Evolutionary conservation across 768 basidiomycete genomes (phyloP).

Genomic region (Termitomyces sp.): DNA sequence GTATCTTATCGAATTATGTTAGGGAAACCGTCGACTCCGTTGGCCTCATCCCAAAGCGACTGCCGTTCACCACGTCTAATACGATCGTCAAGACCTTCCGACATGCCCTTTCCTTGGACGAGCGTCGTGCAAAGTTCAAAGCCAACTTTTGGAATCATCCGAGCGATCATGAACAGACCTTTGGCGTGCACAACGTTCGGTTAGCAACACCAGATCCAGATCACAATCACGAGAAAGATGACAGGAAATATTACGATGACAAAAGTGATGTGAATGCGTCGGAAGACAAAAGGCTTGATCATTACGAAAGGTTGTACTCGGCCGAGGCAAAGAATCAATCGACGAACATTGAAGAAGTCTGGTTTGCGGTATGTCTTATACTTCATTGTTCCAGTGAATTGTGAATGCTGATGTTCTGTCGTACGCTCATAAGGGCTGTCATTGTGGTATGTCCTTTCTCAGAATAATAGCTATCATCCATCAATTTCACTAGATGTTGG

Average conservation of each 20-base stretch:
- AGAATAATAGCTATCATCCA: neutral
- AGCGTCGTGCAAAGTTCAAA: constrained; percentile 55
- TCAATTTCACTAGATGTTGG: constrained; percentile 37
- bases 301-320: constrained; percentile 28
- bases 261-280: neutral
- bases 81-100: constrained; percentile 53
- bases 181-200: constrained; percentile 16
- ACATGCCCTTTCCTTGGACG: constrained; percentile 62
- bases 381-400: neutral
- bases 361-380: constrained; percentile 47
- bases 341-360: constrained; percentile 57
- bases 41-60: constrained; percentile 43
- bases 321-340: constrained; percentile 6
- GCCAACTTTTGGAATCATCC: constrained; percentile 44
- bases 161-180: constrained; percentile 18
- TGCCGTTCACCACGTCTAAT: constrained; percentile 56
- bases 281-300: constrained; percentile 20
- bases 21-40: constrained; percentile 71
- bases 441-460: constrained; percentile 26
- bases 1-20: neutral
- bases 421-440: constrained; percentile 31
- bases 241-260: neutral
- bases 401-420: neutral
- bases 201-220: neutral
- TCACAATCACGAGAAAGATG: neutral